These are phyloP conservation scores for Pestalotiopsis sp. DNA, from an alignment of 2,329 filamentous ascomycete genomes.

Conservation along the genomic window DNA sequence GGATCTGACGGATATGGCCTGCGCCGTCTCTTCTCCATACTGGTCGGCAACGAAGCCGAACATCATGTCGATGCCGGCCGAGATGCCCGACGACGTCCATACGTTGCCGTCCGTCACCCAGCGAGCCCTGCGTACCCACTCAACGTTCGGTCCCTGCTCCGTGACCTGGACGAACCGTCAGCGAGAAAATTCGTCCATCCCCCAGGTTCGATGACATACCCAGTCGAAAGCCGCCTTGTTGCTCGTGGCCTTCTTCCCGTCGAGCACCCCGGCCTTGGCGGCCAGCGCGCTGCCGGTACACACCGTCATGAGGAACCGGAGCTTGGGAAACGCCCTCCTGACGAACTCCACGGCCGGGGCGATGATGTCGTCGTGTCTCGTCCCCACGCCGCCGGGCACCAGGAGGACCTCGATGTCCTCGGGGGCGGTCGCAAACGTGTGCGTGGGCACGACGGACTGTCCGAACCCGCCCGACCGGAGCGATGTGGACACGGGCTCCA, in stretches of 20 bases:
- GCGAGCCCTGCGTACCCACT: slow-evolving; percentile 62
- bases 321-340: slow-evolving; percentile 39
- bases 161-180: slow-evolving; percentile 26
- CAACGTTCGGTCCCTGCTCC: slow-evolving; percentile 46
- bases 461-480: slow-evolving; percentile 31
- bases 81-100: slow-evolving; percentile 63
- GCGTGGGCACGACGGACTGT: slow-evolving; percentile 38
- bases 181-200: neutral
- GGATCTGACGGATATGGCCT: slow-evolving; percentile 45
- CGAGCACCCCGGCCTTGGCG: slow-evolving; percentile 59
- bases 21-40: slow-evolving; percentile 53
- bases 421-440: slow-evolving; percentile 53
- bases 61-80: slow-evolving; percentile 59
- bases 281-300: slow-evolving; percentile 65
- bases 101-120: slow-evolving; percentile 67
- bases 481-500: slow-evolving; percentile 40
- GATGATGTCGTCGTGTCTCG: slow-evolving; percentile 32
- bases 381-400: slow-evolving; percentile 63
- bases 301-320: slow-evolving; percentile 61
- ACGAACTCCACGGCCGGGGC: slow-evolving; percentile 46
- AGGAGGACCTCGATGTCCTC: slow-evolving; percentile 62
- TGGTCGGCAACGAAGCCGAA: slow-evolving; percentile 55
- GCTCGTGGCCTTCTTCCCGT: slow-evolving; percentile 62
- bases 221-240: slow-evolving; percentile 61
- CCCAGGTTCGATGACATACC: neutral